A percentile compares a stretch with the other conserved stretches of the same genome.
phyloP scores from a whole-genome alignment of 495 filamentous ascomycete genomes.

The Cercophora scortea region DNA sequence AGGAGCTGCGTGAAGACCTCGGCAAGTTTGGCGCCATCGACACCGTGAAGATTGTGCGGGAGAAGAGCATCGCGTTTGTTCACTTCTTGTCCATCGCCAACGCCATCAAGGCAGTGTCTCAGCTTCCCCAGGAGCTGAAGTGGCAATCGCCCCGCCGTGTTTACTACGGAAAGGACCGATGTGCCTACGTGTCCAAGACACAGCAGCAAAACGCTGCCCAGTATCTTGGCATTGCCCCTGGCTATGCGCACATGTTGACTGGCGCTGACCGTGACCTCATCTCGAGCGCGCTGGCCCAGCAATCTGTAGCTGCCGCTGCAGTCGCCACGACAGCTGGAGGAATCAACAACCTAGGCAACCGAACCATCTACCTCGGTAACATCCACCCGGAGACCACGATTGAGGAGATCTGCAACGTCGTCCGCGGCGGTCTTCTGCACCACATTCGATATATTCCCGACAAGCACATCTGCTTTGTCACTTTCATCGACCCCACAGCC shows the following conservation, averaged over 20 bases:
- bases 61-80: conserved; percentile 97
- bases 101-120: conserved; percentile 96
- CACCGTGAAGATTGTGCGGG: conserved; percentile 93
- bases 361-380: conserved; percentile 96
- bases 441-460: conserved; percentile 99
- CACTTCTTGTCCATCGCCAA: conserved; percentile 97
- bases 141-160: conserved; percentile 94
- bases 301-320: conserved; percentile 93
- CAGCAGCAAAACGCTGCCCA: conserved; percentile 99
- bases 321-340: conserved; percentile 95
- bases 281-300: conserved; percentile 90
- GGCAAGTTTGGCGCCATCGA: conserved; percentile 96
- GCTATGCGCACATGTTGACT: conserved; percentile 92
- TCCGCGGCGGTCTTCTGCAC: conserved; percentile 85
- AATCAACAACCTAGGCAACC: conserved; percentile 93
- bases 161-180: conserved; percentile 97
- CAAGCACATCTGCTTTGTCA: conserved; percentile 99
- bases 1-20: conserved; percentile 88
- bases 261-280: conserved; percentile 93
- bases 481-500: conserved; percentile 97
- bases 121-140: conserved; percentile 90
- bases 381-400: conserved; percentile 98
- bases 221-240: conserved; percentile 95
- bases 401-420: conserved; percentile 97
- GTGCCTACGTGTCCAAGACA: conserved; percentile 97